Evolutionary conservation across 441 rosid genomes (phyloP), one percentile per base, ranked within the genome.

Genomic region (Syzygium malaccense): DNA sequence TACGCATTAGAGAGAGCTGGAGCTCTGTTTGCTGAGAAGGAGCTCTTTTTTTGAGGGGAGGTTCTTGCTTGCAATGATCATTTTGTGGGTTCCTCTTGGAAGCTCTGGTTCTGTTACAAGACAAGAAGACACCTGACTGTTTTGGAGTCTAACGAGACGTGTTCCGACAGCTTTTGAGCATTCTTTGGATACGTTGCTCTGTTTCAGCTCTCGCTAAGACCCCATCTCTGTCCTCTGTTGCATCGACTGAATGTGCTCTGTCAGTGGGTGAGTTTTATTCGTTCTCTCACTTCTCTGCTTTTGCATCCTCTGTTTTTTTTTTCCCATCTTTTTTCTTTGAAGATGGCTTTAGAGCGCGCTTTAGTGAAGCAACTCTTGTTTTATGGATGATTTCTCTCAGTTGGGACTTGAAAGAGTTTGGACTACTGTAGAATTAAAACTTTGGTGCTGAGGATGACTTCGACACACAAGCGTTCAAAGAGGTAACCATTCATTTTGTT

Each of bases 201-300:
- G 83, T 15, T 41, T 71, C 51, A 1, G 51, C n/a, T 37, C 49
- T 71, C 83, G 83, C 83, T 25, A 37, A 37, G 83, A 25, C 51
- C 51, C 83, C 51, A 71, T 37, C 15, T 37, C n/a, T 71, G 83
- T 84, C 86, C 37, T 23, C 57, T 84, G 20, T 85, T 85, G 87
- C 80, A 89, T 80, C 51, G 87, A 68, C 45, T 68, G 87, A 88
- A 55, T 87, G 89, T 90, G 92, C 56, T 53, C 87, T 88, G 32
- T 23, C 75, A 90, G 66, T 71, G 87, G 71, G 55, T 90, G 55
- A 66, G 88, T 71, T 41, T 37, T 3, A 3, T 37, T 37, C 51
- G 48, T 68, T 5, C 1, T 37, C n/a, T 71, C 83, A 71, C 51
- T 71, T 37, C 83, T 37, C 51, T 49, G 32, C 84, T 33, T 62